Evolutionary conservation across 2,329 filamentous ascomycete species (phyloP), one percentile per base, ranked within the genome.

Genomic region (Neofusicoccum laricinum): DNA sequence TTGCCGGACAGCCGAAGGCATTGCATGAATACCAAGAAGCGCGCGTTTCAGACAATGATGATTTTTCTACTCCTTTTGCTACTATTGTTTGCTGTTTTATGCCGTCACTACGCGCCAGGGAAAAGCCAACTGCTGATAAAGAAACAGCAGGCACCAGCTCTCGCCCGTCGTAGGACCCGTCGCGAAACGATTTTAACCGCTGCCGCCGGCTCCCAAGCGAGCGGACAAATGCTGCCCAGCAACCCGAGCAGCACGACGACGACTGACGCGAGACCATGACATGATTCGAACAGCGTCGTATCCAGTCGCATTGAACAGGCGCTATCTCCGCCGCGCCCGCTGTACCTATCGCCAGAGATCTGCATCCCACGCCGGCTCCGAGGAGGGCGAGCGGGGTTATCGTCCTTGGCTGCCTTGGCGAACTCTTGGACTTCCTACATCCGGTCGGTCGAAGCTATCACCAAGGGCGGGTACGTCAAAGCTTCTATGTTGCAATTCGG

Each of bases 391-490:
- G 55, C 41, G 55, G 55, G 55, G 55, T 59, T 36, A 25, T 41
- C 30, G n/a, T 21, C 15, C 55, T 59, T 59, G 55, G 55, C 55
- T 11, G 10, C 15, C 53, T 59, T 59, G 55, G 55, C 55, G n/a
- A 5, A 14, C 11, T 59, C 55, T 59, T 46, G 55, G 55, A 59
- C 55, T 46, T 59, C 55, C 55, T 59, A 38, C 15, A 59, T 59
- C 40, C 17, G 41, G 30, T 21, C 25, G 40, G 14, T 58, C 40
- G 40, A 58, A 58, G 53, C 55, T 59, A 59, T 36, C 55, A 45
- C 55, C 53, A 58, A 58, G 53, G 14, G 30, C 38, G 38, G 25
- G 21, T 17, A 45, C 40, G n/a, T 51, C 40, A 58, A 58, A 46
- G 53, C 53, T 46, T 46, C 41, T 51, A 46, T 34, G n/a, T 46